phyloP scores from a whole-genome alignment of 2,329 filamentous ascomycete species.

The Claviceps sp. region DNA sequence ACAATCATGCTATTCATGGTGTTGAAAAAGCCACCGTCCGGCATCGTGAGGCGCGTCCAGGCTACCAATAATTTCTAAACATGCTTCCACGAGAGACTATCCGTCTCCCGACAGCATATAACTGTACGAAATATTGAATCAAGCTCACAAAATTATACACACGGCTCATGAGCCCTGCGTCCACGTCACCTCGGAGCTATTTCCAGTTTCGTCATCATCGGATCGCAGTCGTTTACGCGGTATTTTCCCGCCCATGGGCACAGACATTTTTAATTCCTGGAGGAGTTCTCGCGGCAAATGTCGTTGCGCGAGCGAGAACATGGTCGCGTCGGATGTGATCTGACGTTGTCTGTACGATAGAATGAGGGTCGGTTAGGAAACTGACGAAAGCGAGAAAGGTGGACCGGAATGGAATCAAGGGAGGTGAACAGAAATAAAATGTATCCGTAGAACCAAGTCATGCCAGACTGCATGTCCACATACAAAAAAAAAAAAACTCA shows the following conservation, averaged over 20 bases:
- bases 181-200: constrained; percentile 14
- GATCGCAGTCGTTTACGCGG: constrained; percentile 21
- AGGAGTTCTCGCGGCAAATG: constrained; percentile 71
- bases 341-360: constrained; percentile 56
- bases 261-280: constrained; percentile 65
- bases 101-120: not conserved
- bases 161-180: constrained; percentile 4
- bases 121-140: not conserved
- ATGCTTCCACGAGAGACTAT: too few species aligned
- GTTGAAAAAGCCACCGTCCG: constrained; percentile 68
- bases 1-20: constrained; percentile 96
- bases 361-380: constrained; percentile 12
- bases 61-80: constrained; percentile 61
- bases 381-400: too few species aligned
- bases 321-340: constrained; percentile 54
- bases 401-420: constrained; percentile 1
- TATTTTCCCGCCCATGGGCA: constrained; percentile 37
- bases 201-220: constrained; percentile 23
- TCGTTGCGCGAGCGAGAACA: constrained; percentile 75
- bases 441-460: too few species aligned
- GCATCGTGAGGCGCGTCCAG: constrained; percentile 58
- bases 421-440: constrained; percentile 1
- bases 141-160: not conserved
- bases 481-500: not conserved
- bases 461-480: not conserved